A percentile compares a stretch with the other conserved stretches of the same genome.
Evolutionary conservation across 495 filamentous ascomycete genomes (phyloP).

Genomic region (Daldinia caldariorum): DNA sequence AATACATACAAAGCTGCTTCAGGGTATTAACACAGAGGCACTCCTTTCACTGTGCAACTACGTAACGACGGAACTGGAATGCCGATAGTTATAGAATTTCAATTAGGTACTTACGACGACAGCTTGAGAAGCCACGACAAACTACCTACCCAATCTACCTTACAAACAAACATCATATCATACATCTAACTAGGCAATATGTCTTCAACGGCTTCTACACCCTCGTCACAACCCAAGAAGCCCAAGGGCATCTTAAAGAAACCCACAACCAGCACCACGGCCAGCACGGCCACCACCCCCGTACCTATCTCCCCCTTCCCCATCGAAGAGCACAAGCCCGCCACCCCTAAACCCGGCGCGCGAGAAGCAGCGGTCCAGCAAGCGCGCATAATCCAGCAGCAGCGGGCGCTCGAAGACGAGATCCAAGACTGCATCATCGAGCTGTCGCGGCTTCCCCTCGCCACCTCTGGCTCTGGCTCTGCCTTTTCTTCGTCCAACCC

Average conservation of each 20-base stretch:
- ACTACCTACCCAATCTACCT: background rate
- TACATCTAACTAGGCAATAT: slow-evolving; percentile 1
- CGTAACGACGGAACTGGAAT: background rate
- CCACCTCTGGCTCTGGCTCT: slow-evolving; percentile 14
- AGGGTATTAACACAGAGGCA: background rate
- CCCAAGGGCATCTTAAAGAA: slow-evolving; percentile 70
- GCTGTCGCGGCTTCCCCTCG: slow-evolving; percentile 72
- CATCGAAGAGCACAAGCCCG: slow-evolving; percentile 31
- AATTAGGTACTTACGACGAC: background rate
- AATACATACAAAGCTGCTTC: background rate
- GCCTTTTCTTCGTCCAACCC: slow-evolving; percentile 68
- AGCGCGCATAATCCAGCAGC: slow-evolving; percentile 79
- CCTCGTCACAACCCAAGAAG: slow-evolving; percentile 28
- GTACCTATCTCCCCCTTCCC: slow-evolving; percentile 42
- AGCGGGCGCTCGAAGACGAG: slow-evolving; percentile 72
- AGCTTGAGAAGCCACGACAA: background rate
- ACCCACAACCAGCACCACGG: slow-evolving; percentile 33
- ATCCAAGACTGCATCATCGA: slow-evolving; percentile 69
- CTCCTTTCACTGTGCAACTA: background rate
- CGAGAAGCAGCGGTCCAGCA: slow-evolving; percentile 78
- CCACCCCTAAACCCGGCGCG: slow-evolving; percentile 45
- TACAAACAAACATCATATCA: background rate
- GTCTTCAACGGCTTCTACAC: slow-evolving; percentile 7
- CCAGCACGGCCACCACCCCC: slow-evolving; percentile 48
- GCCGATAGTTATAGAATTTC: background rate